phyloP scores from a whole-genome alignment of 257 asterid species.

The Anisodus tanguticus region DNA sequence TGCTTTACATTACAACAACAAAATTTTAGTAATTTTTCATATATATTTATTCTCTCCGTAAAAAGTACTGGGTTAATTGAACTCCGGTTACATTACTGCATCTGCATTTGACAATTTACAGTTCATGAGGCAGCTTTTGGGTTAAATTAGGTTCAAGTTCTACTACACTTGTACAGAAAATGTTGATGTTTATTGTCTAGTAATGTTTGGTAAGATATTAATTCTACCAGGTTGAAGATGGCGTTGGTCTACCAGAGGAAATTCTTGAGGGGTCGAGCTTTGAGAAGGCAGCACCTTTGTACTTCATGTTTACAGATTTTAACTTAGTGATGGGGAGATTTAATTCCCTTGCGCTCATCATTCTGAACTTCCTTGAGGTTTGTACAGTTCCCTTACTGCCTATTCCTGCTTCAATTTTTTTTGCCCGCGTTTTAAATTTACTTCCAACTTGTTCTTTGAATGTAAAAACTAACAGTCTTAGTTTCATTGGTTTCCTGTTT shows the following conservation, averaged over 20 bases:
- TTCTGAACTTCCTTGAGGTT: conserved; percentile 69
- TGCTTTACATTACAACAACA: too few relatives aligned
- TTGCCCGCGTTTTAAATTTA: neutral
- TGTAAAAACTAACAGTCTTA: neutral
- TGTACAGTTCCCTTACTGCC: neutral
- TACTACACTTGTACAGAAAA: neutral
- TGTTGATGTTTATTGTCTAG: neutral
- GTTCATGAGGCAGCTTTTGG: neutral
- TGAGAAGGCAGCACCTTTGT: conserved; percentile 61
- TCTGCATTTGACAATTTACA: neutral
- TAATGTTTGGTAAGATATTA: neutral
- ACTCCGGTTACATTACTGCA: neutral
- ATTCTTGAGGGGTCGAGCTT: conserved; percentile 79
- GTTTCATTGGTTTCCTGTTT: conserved; percentile 16
- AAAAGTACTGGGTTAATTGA: neutral
- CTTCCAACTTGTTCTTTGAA: neutral
- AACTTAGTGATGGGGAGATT: conserved; percentile 74
- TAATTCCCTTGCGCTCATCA: conserved; percentile 74
- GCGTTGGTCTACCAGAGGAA: conserved; percentile 93
- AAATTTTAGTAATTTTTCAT: neutral
- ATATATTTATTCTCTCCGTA: neutral
- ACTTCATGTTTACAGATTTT: conserved; percentile 69
- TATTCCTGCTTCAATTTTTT: neutral
- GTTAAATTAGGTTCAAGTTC: too few relatives aligned
- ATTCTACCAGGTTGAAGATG: conserved; percentile 82